These are phyloP conservation scores for Cladosporium velox DNA, from an alignment of 2,329 filamentous ascomycete genomes.

Conservation along the genomic window DNA sequence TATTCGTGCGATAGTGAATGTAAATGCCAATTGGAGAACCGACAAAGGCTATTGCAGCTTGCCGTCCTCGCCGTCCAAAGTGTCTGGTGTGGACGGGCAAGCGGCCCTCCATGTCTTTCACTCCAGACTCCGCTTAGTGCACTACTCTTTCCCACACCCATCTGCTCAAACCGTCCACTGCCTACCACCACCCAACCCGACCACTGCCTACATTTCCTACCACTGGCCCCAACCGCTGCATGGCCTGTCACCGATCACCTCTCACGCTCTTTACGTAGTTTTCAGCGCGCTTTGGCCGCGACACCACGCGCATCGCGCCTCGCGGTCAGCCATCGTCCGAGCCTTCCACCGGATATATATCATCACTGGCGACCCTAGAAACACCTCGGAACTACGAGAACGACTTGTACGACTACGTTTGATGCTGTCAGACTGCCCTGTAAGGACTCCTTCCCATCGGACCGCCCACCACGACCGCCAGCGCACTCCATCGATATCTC, in stretches of 20 bases:
- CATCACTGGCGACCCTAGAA: constrained; percentile 28
- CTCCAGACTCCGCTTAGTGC: no score
- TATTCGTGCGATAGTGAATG: background rate
- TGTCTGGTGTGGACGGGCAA: background rate
- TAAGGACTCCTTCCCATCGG: constrained; percentile 24
- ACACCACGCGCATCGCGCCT: constrained; percentile 24
- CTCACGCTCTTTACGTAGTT: constrained; percentile 37
- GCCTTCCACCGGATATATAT: constrained; percentile 31
- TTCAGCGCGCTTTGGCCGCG: constrained; percentile 17
- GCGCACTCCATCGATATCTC: constrained; percentile 30
- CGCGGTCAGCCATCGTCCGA: constrained; percentile 31
- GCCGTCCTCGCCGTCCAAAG: background rate
- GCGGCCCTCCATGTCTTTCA: no score
- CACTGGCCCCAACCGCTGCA: constrained; percentile 44
- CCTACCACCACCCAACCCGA: constrained; percentile 22
- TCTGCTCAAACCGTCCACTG: background rate
- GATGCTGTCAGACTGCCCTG: constrained; percentile 24
- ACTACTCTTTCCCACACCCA: background rate
- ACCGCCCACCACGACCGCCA: constrained; percentile 24
- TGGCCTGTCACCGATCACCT: constrained; percentile 59
- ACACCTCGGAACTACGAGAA: constrained; percentile 27
- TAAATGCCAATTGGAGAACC: background rate
- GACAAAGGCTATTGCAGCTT: background rate
- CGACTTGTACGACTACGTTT: constrained; percentile 20
- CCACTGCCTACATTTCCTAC: constrained; percentile 21